Evolutionary conservation across 805 yeast species (phyloP).

Genomic region (Hanseniaspora thailandica): DNA sequence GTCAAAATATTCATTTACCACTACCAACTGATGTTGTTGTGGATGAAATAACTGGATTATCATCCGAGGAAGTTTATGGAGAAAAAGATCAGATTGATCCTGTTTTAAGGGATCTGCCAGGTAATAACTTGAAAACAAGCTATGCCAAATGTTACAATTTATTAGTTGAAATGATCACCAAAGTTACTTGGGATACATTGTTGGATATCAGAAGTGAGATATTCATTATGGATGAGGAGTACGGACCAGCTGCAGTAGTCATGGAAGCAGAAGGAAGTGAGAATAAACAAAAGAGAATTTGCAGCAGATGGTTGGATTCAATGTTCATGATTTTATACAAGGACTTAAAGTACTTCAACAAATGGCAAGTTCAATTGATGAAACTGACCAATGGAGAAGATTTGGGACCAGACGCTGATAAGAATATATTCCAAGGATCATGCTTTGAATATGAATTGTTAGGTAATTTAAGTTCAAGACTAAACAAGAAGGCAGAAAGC

Average conservation of each 20-base stretch:
- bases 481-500: conserved; percentile 81
- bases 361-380: conserved; percentile 85
- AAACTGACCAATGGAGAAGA: conserved; percentile 83
- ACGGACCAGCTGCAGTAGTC: conserved; percentile 22
- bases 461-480: conserved; percentile 73
- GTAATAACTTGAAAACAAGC: conserved; percentile 52
- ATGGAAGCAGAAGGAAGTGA: neutral
- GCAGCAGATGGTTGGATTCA: conserved; percentile 73
- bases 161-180: conserved; percentile 51
- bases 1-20: conserved; percentile 50
- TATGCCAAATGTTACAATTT: conserved; percentile 48
- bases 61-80: conserved; percentile 48
- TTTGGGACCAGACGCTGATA: conserved; percentile 37
- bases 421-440: conserved; percentile 32
- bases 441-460: conserved; percentile 87
- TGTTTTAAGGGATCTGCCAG: conserved; percentile 50
- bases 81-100: conserved; percentile 62
- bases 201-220: conserved; percentile 48
- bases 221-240: conserved; percentile 60
- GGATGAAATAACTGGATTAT: conserved; percentile 55
- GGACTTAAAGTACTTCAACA: conserved; percentile 69
- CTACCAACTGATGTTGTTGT: conserved; percentile 63
- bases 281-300: conserved; percentile 37
- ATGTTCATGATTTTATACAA: conserved; percentile 60
- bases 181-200: conserved; percentile 62